Base-by-base conservation (phyloP, 352 stramenopile species). In the Sclerospora graminicola region DNA sequence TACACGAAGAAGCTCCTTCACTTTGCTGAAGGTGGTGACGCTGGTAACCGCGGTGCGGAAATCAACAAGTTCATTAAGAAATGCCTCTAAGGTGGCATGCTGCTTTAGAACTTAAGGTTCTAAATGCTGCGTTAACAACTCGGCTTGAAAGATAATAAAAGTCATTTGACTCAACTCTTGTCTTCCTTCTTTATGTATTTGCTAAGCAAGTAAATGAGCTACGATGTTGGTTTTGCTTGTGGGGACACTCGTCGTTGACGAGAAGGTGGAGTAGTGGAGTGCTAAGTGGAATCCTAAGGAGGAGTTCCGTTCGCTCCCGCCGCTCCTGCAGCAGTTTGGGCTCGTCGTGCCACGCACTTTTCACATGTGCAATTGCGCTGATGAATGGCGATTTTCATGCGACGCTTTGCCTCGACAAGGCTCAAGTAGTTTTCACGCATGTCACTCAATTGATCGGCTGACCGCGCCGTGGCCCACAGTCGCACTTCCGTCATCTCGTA, bases 61-160 rank as follows among this genome's bases (percentile, higher is more conserved):
- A 97, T 97, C 71, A 92, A 97, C 83, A 89, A 90, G 64, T 89
- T 97, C 54, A 89, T 97, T 69, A 89, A 94, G 72, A 69, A 91
- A 63, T 91, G 93, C 69, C 66, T 97, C 60, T 97, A 97, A 93
- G 54, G 39, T 45, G 33, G 31, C 51, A 9, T 32, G 29, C 41
- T 35, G 48, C 41, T 41, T 33, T 23, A 50, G 41, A 27, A 20
- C 50, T 28, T 36, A 28, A 51, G 37, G 38, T 33, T 49, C 21
- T 14, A 29, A 54, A 40, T 48, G 21, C 21, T 65, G 43, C 54
- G 57, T 61, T 62, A 67, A 56, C 47, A 66, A 60, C 31, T 66
- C 58, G 65, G 64, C 72, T 76, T 76, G 65, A 76, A 72, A 66
- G 43, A 65, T 51, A 73, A 66, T 54, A 69, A 57, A 57, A 32